Base-by-base conservation (phyloP, 768 basidiomycete species). In the Naganishia vaughanmartiniae region DNA sequence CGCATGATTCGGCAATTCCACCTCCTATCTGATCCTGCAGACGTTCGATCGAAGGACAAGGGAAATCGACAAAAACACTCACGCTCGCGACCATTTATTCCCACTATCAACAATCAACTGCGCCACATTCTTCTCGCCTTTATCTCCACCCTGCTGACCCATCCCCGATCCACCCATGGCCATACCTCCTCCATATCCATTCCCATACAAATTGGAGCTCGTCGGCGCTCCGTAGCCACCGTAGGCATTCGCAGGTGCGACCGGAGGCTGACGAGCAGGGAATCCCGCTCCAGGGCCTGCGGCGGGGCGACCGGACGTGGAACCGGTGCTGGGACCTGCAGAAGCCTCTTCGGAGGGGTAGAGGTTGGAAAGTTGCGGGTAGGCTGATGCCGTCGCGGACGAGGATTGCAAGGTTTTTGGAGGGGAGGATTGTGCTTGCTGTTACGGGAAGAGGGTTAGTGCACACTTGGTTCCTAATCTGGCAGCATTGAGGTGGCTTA, bases 121-220 rank as follows among this genome's bases (percentile, higher is more conserved):
- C 39, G 79, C 78, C 17, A 81, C 79, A 70, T 81, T 81, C 75
- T 79, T 81, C 77, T 81, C 80, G 26, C 67, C 71, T 10, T 63
- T 67, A 39, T 42, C 66, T 48, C 65, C 42, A 15, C 42, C 65
- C 45, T 60, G 46, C 67, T 69, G 67, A 6, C 72, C 60, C 69
- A 76, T 75, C 30, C 75, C 76, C 57, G 74, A 56, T 36, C 79
- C 79, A 48, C 75, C 76, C 70, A 63, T 66, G 51, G 74, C 2
- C 70, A 63, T 63, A 10, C 60, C 42, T 14, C 60, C 60, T 12
- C 67, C 66, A 72, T 73, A 26, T 71, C 72, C 30, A 70, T 69
- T 45, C 53, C 69, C 45, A 39, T 66, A 42, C 51, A 65, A 42
- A 24, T 45, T 48, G 24, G 56, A 57, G 11, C 58, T 46, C 10